phyloP scores from a whole-genome alignment of 306 rosid genomes.

The Rosa rugosa region DNA sequence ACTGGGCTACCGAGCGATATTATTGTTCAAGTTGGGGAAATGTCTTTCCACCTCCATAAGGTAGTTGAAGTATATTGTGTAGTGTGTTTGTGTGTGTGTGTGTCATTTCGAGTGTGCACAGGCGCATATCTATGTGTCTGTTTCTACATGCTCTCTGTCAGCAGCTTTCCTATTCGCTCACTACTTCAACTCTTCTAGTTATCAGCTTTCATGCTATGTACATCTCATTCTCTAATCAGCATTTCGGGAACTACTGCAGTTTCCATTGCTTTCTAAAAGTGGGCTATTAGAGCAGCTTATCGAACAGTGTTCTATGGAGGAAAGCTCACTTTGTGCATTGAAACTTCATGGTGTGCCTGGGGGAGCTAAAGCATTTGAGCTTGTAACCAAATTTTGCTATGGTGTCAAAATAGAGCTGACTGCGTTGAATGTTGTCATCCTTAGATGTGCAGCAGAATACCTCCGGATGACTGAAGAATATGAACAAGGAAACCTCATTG shows the following conservation, averaged over 20 bases:
- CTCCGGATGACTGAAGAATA: conserved; percentile 71
- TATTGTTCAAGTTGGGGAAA: conserved; percentile 56
- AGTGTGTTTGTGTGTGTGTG: neutral
- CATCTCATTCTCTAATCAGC: conserved; percentile 17
- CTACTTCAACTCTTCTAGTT: neutral
- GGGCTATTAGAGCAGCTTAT: conserved; percentile 66
- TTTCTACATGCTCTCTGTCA: neutral
- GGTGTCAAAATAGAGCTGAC: conserved; percentile 63
- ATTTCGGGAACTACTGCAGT: conserved; percentile 44
- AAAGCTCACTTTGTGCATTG: conserved; percentile 42
- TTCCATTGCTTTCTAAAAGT: conserved; percentile 87
- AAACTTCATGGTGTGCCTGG: conserved; percentile 81
- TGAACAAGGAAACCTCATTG: conserved; percentile 65
- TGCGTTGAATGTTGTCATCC: conserved; percentile 60
- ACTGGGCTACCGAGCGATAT: conserved; percentile 81
- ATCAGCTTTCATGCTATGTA: conserved; percentile 1
- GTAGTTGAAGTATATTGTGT: conserved; percentile 24
- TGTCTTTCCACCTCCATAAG: conserved; percentile 82
- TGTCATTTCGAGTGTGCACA: neutral
- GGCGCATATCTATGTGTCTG: neutral
- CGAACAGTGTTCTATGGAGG: conserved; percentile 49
- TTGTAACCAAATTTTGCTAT: conserved; percentile 68
- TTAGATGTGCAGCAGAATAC: conserved; percentile 82
- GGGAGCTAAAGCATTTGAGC: conserved; percentile 70
- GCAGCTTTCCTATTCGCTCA: neutral